Base-by-base conservation (phyloP, 768 basidiomycete genomes). In the Heimioporus sp. region DNA sequence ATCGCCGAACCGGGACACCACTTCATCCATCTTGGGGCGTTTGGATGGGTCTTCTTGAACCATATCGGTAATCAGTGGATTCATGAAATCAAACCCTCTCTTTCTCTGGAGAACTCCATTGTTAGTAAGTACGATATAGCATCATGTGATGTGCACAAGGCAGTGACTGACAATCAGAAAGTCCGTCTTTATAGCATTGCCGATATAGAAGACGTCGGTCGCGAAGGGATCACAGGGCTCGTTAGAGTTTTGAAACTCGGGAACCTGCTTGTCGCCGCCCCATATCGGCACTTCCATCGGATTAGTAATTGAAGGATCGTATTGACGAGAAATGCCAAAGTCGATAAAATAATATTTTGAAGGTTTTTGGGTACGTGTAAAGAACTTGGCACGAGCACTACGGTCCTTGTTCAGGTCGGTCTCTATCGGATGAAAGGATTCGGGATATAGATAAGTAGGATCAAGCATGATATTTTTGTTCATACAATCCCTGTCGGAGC, bases 201-300 rank as follows among this genome's bases (percentile, higher is more conserved):
- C 76, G 0, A 77, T 51, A 45, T 72, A 72, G 50, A 76, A 80
- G 4, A 80, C 64, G 34, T 79, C 78, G 0, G 70, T 71, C 0
- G 70, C 63, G 45, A 78, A 80, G 0, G 76, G 74, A 51, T 79
- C 56, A 16, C 65, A 61, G 0, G 61, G 66, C 2, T 55, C n/a
- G 5, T 51, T 21, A 1, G 48, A 57, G 5, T 60, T 58, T 17
- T 67, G 60, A 45, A 68, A 71, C 46, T 77, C 76, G 1, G 77
- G 77, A 0, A 69, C 71, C 2, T 72, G 63, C 51, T 68, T 70
- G 57, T 82, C 78, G 2, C 72, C 76, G 1, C 76, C 78, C 10
- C 57, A 54, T 8, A 74, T 62, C 0, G 71, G 65, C 3, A 53
- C 38, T 37, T 68, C 71, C 0, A 57, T 55, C 0, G 73, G 71